A percentile compares a stretch with the other conserved stretches of the same genome.
Evolutionary conservation across 345 rosid species (phyloP).

Genomic region (Rhodamnia argentea): DNA sequence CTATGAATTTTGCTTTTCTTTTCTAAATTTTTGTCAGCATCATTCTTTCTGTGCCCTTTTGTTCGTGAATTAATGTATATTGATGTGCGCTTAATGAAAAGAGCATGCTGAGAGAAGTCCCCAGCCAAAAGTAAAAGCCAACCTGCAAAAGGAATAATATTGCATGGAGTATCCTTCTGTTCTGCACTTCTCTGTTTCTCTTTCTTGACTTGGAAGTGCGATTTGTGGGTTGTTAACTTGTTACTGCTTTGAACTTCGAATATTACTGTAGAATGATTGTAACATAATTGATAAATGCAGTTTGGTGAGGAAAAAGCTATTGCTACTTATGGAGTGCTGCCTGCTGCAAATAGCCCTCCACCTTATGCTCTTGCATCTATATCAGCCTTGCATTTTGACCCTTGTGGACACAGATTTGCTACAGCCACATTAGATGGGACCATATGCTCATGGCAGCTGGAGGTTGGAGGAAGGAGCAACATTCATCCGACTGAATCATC

Average conservation of each 20-base stretch:
- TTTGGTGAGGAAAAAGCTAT: slow-evolving; percentile 71
- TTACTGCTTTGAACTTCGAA: not conserved
- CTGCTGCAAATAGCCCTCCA: slow-evolving; percentile 79
- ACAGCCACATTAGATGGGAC: slow-evolving; percentile 89
- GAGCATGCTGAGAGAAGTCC: not conserved
- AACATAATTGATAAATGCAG: slow-evolving; percentile 33
- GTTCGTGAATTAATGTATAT: not conserved
- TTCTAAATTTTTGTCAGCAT: not conserved
- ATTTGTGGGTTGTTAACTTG: not conserved
- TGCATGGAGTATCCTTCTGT: not conserved
- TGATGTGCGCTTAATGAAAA: not conserved
- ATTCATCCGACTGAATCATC: slow-evolving; percentile 75
- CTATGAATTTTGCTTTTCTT: not conserved
- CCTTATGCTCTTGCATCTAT: slow-evolving; percentile 87
- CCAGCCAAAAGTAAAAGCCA: not conserved
- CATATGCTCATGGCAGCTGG: slow-evolving; percentile 87
- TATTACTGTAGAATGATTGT: not conserved
- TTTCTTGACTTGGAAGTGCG: not conserved
- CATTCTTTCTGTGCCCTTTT: not conserved
- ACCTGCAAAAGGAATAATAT: not conserved
- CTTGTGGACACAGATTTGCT: slow-evolving; percentile 82
- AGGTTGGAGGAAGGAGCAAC: slow-evolving; percentile 90
- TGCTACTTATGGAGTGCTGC: slow-evolving; percentile 88
- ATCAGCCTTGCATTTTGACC: slow-evolving; percentile 77
- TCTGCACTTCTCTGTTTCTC: not conserved